Base-by-base conservation (phyloP, 108 stramenopile genomes). In the Pseudonitzschia pungens region DNA sequence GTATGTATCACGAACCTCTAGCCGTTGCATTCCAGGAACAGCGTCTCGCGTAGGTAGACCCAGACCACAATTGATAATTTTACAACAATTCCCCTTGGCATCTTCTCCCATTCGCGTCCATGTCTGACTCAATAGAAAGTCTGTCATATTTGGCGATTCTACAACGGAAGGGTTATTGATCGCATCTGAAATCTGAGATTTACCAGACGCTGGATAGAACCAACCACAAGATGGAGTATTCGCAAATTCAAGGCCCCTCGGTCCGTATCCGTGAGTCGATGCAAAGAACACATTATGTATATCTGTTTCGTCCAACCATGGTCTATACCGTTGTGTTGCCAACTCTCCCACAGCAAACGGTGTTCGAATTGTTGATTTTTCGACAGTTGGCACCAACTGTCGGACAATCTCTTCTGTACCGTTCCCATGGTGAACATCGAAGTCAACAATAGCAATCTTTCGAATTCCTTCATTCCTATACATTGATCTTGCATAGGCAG, bases 361-460 rank as follows among this genome's bases (percentile, higher is more conserved):
- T 27, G 90, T 88, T 40, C 92, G 83, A 29, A 94, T 76, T 11
- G 73, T 68, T 11, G 91, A 69, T 65, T 87, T 89, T 54, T 92
- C 92, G 28, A 86, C 79, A 62, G 71, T 86, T 0, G 96, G 96
- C 48, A 89, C 87, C 20, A 97, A 74, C 53, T 95, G 87, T 33
- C 93, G 89, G 69, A 97, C 88, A 59, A 98, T 89, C 60, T 95
- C 95, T 70, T 93, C 94, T 2, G 97, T 99, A 4, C 98, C 98
- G 86, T 99, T 98, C 27, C 96, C 96, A 63, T 97, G 96, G 76
- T 98, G 97, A 14, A 98, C 96, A 82, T 98, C 95, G 76, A 90
- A 93, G 66, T 96, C 96, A 55, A 96, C 79, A 71, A 96, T 96
- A 0, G 92, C 95, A 62, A 96, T 78, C 75, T 92, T 92, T 66